Conservation (phyloP, 2,329 filamentous ascomycete species). For the Allantophomopsis cytisporea region DNA sequence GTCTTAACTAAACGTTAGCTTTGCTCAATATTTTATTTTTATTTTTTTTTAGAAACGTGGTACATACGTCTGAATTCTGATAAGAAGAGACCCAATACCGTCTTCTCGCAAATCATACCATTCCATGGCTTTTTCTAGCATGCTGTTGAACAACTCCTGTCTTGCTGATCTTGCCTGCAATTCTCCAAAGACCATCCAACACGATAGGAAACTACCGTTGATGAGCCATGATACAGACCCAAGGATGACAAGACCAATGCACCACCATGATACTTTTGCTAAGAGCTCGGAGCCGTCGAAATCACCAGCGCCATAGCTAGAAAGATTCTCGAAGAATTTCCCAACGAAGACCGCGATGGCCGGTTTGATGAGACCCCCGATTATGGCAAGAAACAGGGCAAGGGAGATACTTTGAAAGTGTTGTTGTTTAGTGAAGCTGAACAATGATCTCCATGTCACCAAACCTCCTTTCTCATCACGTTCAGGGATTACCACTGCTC, state of each 20-base stretch:
- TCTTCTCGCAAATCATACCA: conserved; percentile 72
- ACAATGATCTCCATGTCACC: conserved; percentile 28
- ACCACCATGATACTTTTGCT: conserved; percentile 40
- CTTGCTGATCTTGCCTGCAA: conserved; percentile 58
- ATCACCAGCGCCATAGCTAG: conserved; percentile 45
- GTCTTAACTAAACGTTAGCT: conserved; percentile 32
- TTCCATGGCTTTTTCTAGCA: conserved; percentile 60
- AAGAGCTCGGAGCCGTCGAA: conserved; percentile 37
- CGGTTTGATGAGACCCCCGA: conserved; percentile 50
- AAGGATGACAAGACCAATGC: conserved; percentile 46
- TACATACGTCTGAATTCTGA: conserved; percentile 59
- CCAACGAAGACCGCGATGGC: conserved; percentile 59
- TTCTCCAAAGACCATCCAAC: conserved; percentile 73
- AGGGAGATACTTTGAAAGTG: conserved; percentile 40
- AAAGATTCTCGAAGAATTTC: conserved; percentile 58
- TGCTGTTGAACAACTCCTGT: conserved; percentile 46
- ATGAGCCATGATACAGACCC: conserved; percentile 53
- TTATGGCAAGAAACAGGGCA: conserved; percentile 40
- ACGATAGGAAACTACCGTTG: conserved; percentile 50
- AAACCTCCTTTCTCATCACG: too few species aligned
- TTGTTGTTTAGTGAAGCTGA: conserved; percentile 53
- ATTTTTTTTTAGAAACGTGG: not conserved
- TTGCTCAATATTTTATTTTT: not conserved
- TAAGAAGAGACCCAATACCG: conserved; percentile 59
- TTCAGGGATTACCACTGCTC: too few species aligned